phyloP scores from a whole-genome alignment of 768 basidiomycete genomes.

The Melanogaster broomeanus region DNA sequence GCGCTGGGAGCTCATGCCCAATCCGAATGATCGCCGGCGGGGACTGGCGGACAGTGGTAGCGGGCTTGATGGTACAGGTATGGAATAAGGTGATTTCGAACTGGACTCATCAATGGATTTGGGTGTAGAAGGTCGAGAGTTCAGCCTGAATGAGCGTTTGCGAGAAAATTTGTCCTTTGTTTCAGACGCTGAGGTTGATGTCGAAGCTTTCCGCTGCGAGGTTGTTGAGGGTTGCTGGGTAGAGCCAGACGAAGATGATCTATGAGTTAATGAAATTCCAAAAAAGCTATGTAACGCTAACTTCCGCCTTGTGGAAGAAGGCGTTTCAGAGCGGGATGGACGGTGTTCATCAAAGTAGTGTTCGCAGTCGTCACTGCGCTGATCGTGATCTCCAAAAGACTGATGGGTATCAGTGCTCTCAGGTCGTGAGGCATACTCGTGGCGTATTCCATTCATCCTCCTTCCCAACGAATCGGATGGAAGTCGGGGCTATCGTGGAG shows the following conservation, averaged over 20 bases:
- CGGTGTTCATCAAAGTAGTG: slow-evolving; percentile 21
- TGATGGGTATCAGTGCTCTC: slow-evolving; percentile 15
- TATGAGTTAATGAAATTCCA: slow-evolving; percentile 30
- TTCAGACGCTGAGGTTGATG: slow-evolving; percentile 25
- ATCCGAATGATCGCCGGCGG: slow-evolving; percentile 33
- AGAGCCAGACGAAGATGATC: slow-evolving; percentile 22
- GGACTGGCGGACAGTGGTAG: slow-evolving; percentile 35
- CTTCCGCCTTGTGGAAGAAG: slow-evolving; percentile 27
- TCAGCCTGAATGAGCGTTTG: slow-evolving; percentile 32
- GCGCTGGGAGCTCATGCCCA: slow-evolving; percentile 26
- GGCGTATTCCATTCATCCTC: slow-evolving; percentile 15
- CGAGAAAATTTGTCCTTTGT: slow-evolving; percentile 16
- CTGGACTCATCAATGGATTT: slow-evolving; percentile 25
- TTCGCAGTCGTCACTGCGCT: slow-evolving; percentile 5
- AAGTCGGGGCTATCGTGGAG: slow-evolving; percentile 58
- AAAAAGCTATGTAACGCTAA: slow-evolving; percentile 23
- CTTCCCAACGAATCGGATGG: slow-evolving; percentile 43
- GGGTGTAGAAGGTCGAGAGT: slow-evolving; percentile 32
- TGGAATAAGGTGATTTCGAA: slow-evolving; percentile 21
- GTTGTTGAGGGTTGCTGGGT: slow-evolving; percentile 16
- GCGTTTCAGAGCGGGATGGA: slow-evolving; percentile 28
- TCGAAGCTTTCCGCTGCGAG: slow-evolving; percentile 24
- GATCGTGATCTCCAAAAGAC: slow-evolving; percentile 13
- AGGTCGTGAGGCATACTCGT: slow-evolving; percentile 16
- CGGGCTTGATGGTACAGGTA: slow-evolving; percentile 31